Conservation (phyloP, 2,329 filamentous ascomycete species). For the Grosmannia clavigera region DNA sequence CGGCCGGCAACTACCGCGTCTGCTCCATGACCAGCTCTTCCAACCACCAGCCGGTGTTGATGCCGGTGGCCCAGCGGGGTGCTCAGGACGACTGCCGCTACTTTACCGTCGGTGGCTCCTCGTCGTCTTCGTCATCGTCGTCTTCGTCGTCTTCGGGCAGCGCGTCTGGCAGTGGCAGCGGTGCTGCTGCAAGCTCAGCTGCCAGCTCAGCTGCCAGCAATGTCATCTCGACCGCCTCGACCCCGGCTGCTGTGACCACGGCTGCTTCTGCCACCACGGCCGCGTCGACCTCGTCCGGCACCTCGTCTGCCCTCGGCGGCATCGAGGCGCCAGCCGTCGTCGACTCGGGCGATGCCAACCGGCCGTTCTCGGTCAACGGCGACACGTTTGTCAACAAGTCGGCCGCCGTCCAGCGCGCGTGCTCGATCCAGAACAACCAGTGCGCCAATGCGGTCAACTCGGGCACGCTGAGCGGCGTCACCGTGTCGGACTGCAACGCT, state of each 20-base stretch:
- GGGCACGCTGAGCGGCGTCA: slow-evolving; percentile 27
- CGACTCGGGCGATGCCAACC: slow-evolving; percentile 31
- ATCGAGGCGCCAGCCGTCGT: slow-evolving; percentile 37
- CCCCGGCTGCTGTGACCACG: slow-evolving; percentile 1
- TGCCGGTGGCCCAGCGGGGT: slow-evolving; percentile 56
- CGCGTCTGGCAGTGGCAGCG: not conserved
- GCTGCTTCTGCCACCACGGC: not conserved
- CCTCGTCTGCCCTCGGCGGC: slow-evolving; percentile 31
- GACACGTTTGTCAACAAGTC: slow-evolving; percentile 43
- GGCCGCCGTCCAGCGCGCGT: slow-evolving; percentile 47
- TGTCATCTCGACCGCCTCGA: slow-evolving; percentile 7
- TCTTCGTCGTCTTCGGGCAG: not conserved
- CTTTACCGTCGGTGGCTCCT: slow-evolving; percentile 34
- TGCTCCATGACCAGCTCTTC: slow-evolving; percentile 51
- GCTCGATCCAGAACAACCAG: slow-evolving; percentile 49
- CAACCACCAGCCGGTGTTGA: slow-evolving; percentile 55
- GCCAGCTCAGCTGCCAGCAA: slow-evolving; percentile 8
- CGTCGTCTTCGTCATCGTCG: not conserved
- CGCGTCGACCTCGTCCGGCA: not conserved
- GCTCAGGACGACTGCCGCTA: slow-evolving; percentile 53
- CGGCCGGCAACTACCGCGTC: slow-evolving; percentile 50
- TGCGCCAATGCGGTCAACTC: slow-evolving; percentile 46
- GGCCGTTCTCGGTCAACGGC: slow-evolving; percentile 45
- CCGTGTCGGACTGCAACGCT: slow-evolving; percentile 37
- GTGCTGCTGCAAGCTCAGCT: not conserved